Percentiles rank a stretch among this genome's conserved stretches.
These are phyloP conservation scores for Telopea speciosissima DNA, from an alignment of 177 flowering plant genomes.

Conservation along the genomic window DNA sequence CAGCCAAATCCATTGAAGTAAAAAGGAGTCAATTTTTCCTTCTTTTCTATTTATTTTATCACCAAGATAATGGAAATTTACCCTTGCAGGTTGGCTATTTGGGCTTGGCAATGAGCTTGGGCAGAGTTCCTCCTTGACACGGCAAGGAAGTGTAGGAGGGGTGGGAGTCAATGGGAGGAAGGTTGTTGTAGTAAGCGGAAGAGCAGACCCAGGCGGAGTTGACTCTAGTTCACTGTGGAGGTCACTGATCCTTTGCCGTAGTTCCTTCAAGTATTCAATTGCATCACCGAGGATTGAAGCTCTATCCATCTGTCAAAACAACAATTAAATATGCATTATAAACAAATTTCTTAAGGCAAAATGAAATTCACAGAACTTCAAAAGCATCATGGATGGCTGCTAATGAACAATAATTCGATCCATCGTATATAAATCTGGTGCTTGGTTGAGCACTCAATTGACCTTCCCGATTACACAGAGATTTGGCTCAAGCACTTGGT, in stretches of 20 bases:
- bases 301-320: conserved; percentile 61
- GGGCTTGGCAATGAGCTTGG: conserved; percentile 58
- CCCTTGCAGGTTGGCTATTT: conserved; percentile 57
- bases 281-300: conserved; percentile 70
- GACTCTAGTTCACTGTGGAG: conserved; percentile 69
- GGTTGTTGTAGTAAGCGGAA: conserved; percentile 39
- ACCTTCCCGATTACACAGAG: neutral
- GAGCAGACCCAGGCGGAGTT: conserved; percentile 42
- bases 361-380: neutral
- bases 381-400: neutral
- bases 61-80: conserved; percentile 15
- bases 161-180: conserved; percentile 60
- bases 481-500: neutral
- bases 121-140: conserved; percentile 66
- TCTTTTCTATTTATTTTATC: no score
- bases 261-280: conserved; percentile 69
- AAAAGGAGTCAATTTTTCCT: neutral
- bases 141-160: conserved; percentile 41
- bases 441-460: neutral
- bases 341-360: neutral
- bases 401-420: neutral
- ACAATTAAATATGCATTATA: neutral
- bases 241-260: conserved; percentile 64
- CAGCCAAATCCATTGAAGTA: neutral
- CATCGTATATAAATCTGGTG: neutral